A percentile compares a stretch with the other conserved stretches of the same genome.
Evolutionary conservation across 2,329 filamentous ascomycete genomes (phyloP).

Genomic region (Penicillium sclerotigenum): DNA sequence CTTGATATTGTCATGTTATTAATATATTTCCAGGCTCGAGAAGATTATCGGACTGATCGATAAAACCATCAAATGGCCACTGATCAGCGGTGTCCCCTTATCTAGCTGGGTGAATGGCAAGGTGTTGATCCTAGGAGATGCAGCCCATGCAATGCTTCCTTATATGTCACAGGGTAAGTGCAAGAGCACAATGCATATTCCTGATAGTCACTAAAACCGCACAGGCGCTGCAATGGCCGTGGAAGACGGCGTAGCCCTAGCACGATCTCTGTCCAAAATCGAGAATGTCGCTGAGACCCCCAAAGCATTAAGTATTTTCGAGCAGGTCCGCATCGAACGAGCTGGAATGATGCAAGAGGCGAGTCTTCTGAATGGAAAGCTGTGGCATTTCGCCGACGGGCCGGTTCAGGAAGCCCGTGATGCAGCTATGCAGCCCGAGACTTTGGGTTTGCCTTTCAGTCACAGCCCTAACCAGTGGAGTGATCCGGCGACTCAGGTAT

Average conservation of each 20-base stretch:
- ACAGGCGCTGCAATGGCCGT: slow-evolving; percentile 45
- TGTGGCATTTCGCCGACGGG: slow-evolving; percentile 50
- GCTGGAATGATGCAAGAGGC: slow-evolving; percentile 45
- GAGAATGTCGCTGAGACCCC: slow-evolving; percentile 25
- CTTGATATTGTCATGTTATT: neutral
- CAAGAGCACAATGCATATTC: too few species aligned
- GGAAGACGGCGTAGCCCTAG: slow-evolving; percentile 44
- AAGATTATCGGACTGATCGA: slow-evolving; percentile 29
- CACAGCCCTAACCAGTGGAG: slow-evolving; percentile 51
- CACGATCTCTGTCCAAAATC: slow-evolving; percentile 32
- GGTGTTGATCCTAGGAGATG: slow-evolving; percentile 43
- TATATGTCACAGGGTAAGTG: slow-evolving; percentile 40
- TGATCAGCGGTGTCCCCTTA: slow-evolving; percentile 25
- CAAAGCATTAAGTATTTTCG: slow-evolving; percentile 38
- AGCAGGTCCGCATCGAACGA: slow-evolving; percentile 35
- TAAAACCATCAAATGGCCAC: slow-evolving; percentile 19
- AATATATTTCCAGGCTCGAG: slow-evolving; percentile 16
- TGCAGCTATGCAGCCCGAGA: slow-evolving; percentile 42
- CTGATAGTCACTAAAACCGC: neutral
- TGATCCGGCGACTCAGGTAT: slow-evolving; percentile 47
- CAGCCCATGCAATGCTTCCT: slow-evolving; percentile 46
- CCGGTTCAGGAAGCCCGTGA: slow-evolving; percentile 44
- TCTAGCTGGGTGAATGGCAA: slow-evolving; percentile 22
- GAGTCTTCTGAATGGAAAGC: slow-evolving; percentile 46
- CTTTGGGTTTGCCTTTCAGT: slow-evolving; percentile 36